Evolutionary conservation across 2,329 filamentous ascomycete species (phyloP), one percentile per base, ranked within the genome.

Genomic region (Cladosporium colombiae): DNA sequence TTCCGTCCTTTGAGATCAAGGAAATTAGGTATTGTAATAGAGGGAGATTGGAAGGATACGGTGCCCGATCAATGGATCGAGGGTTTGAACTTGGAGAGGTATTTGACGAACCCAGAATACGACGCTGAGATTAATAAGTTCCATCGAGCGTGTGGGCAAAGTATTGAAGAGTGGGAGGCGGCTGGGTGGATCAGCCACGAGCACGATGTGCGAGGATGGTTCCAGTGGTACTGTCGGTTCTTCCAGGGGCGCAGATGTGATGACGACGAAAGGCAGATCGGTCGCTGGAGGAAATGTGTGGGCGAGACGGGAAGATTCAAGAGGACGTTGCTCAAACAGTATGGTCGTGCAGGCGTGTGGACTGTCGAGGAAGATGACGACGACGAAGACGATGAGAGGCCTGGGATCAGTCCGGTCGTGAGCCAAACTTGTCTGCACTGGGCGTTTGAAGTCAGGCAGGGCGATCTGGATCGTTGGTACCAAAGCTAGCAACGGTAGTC

Each of bases 371-470:
- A 77, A 0, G 77, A 77, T 11, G 80, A 79, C 18, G 81, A 78
- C 11, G 63, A 60, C 25, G 76, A 74, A 10, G 70, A 74, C 44
- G 70, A 65, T 14, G 62, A 52, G 27, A 60, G 33, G 23, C 55
- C 64, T 3, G 81, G 84, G 52, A 82, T 85, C 11, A 85, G 83
- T 74, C 84, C 83, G 0, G 84, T 85, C 1, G 81, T 85, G 71
- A 83, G 85, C 74, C 84, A 85, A 76, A 86, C 83, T 6, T 85
- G 83, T 68, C 82, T 84, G 71, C 84, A 86, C 70, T 85, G 83
- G 84, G 84, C 81, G 0, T 85, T 79, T 72, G 82, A 84, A 71
- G 79, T 84, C 3, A 76, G 81, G 44, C 83, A 85, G 73, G 78
- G 81, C 64, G 78, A 79, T 61, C 67, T 85, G 67, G 83, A 85